phyloP scores from a whole-genome alignment of 345 rosid genomes.

The Murraya koenigii region DNA sequence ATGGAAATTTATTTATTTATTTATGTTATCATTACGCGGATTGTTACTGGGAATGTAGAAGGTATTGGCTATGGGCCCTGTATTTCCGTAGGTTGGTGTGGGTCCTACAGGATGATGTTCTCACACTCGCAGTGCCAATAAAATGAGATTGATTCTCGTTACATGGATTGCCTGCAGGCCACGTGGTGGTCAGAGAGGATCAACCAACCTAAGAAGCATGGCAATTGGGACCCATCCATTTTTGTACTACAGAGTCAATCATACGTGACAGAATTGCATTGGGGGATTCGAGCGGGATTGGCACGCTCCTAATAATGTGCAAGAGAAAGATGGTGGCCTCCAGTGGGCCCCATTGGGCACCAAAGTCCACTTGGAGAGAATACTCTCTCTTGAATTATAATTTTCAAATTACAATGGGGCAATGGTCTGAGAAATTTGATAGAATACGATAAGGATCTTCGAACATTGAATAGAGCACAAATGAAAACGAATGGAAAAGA shows the following conservation, averaged over 20 bases:
- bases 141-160: neutral
- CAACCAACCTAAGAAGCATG: constrained; percentile 5
- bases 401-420: neutral
- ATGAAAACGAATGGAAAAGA: too few species aligned
- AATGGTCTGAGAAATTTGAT: neutral
- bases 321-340: neutral
- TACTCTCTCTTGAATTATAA: neutral
- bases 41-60: too few species aligned
- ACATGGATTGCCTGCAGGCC: neutral
- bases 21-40: neutral
- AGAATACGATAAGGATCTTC: neutral
- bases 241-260: too few species aligned
- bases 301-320: neutral
- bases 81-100: neutral
- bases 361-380: neutral
- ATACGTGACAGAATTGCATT: neutral
- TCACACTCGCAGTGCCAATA: neutral
- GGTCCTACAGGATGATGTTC: neutral
- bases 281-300: neutral
- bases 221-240: neutral
- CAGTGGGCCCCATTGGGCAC: neutral
- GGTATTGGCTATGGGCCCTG: neutral
- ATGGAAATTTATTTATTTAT: too few species aligned
- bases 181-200: constrained; percentile 3
- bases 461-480: neutral